These are phyloP conservation scores for Ceratobasidium theobromae DNA, from an alignment of 1,284 basidiomycete species.

Conservation along the genomic window DNA sequence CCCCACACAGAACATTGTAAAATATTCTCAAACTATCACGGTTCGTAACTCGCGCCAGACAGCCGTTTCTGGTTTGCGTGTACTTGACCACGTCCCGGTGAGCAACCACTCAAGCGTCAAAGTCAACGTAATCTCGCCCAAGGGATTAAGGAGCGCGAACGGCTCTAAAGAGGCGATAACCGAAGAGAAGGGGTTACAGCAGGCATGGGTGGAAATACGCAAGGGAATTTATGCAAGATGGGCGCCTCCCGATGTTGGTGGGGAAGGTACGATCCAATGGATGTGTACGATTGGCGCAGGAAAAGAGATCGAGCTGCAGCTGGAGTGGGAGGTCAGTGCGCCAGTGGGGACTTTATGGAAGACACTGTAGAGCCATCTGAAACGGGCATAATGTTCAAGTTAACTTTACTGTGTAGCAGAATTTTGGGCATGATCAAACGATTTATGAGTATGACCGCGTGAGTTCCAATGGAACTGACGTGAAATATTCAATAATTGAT, in stretches of 20 bases:
- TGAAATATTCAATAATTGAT: constrained; percentile 30
- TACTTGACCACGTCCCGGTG: background rate
- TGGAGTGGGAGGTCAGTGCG: constrained; percentile 38
- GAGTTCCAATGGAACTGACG: background rate
- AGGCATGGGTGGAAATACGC: background rate
- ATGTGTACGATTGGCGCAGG: constrained; percentile 26
- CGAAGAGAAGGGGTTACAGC: background rate
- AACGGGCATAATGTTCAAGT: no score
- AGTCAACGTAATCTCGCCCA: constrained; percentile 37
- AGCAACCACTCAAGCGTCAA: constrained; percentile 37
- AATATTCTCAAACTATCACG: constrained; percentile 37
- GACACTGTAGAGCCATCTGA: no score
- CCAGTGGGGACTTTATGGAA: constrained; percentile 35
- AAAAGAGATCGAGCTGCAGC: constrained; percentile 32
- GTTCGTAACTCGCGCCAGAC: constrained; percentile 38
- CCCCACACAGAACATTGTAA: constrained; percentile 33
- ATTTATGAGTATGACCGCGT: no score
- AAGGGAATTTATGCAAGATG: constrained; percentile 32
- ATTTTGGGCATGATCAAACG: no score
- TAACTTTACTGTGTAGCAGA: no score
- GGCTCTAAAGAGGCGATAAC: background rate
- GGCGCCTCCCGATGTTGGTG: constrained; percentile 28
- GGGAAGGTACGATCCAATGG: constrained; percentile 38
- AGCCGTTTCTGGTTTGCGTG: constrained; percentile 4
- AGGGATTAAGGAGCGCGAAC: constrained; percentile 10